Percentiles rank a stretch among this genome's conserved stretches.
phyloP scores from a whole-genome alignment of 2,329 filamentous ascomycete species.

The Corinectria fuckeliana region DNA sequence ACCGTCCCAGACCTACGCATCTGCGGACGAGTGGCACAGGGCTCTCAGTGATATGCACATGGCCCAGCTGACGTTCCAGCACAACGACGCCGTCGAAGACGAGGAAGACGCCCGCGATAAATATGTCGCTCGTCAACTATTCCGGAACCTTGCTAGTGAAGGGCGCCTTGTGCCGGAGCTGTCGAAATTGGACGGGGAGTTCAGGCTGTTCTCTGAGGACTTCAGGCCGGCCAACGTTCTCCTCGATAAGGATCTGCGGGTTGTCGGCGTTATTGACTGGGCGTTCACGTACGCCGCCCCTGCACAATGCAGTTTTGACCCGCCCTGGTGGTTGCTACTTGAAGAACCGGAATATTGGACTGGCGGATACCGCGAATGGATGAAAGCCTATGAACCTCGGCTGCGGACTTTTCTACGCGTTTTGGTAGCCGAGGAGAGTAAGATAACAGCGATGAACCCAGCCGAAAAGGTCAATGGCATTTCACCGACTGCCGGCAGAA shows the following conservation, averaged over 20 bases:
- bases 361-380: conserved; percentile 41
- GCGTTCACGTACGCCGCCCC: conserved; percentile 48
- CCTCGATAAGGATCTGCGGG: conserved; percentile 31
- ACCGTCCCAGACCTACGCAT: conserved; percentile 37
- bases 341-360: conserved; percentile 42
- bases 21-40: conserved; percentile 42
- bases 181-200: not conserved
- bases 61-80: conserved; percentile 45
- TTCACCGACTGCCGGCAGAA: not conserved
- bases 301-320: conserved; percentile 42
- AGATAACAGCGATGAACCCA: not conserved
- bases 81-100: conserved; percentile 45
- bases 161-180: not conserved
- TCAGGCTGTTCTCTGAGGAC: conserved; percentile 33
- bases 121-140: conserved; percentile 44
- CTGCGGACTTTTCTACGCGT: not conserved
- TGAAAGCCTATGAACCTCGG: conserved; percentile 40
- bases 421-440: not conserved
- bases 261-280: conserved; percentile 49
- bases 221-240: conserved; percentile 44
- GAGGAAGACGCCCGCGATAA: conserved; percentile 41
- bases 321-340: conserved; percentile 50
- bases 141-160: conserved; percentile 38
- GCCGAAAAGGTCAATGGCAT: not conserved
- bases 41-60: conserved; percentile 47